These are phyloP conservation scores for Pseudocercospora fuligena DNA, from an alignment of 2,329 filamentous ascomycete genomes.

Conservation along the genomic window DNA sequence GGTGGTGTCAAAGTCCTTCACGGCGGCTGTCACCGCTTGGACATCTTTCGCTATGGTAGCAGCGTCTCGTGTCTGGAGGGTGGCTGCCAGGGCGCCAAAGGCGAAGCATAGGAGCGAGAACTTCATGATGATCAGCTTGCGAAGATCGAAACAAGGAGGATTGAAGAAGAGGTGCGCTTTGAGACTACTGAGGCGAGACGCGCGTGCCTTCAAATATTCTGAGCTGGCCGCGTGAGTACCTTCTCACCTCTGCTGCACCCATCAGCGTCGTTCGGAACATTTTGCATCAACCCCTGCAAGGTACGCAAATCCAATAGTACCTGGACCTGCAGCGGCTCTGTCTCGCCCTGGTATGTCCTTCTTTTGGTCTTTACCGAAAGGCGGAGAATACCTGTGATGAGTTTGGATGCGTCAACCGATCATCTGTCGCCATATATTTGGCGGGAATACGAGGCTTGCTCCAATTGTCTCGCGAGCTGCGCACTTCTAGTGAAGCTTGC, in stretches of 20 bases:
- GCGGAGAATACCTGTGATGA: not conserved
- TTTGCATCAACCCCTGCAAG: not conserved
- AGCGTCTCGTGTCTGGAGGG: not conserved
- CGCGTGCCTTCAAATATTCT: not conserved
- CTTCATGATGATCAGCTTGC: not conserved
- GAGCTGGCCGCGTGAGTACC: not conserved
- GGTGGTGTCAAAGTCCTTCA: not conserved
- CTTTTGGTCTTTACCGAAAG: not conserved
- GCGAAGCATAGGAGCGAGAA: not conserved
- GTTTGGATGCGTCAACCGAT: not conserved
- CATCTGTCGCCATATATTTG: not conserved
- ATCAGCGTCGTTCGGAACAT: not conserved
- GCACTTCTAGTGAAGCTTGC: not conserved
- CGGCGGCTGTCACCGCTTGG: not conserved
- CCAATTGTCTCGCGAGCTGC: not conserved
- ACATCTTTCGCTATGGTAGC: not conserved
- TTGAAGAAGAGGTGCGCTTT: not conserved
- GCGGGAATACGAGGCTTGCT: not conserved
- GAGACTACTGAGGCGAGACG: not conserved
- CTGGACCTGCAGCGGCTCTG: not conserved
- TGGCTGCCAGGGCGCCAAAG: slow-evolving; percentile 3
- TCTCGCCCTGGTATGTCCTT: not conserved
- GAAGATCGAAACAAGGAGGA: not conserved
- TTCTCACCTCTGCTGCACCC: not conserved
- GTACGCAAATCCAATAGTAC: not conserved